A percentile compares a stretch with the other conserved stretches of the same genome.
phyloP scores from a whole-genome alignment of 78 protist genomes.

The Dictyostelium brefeldianum region DNA sequence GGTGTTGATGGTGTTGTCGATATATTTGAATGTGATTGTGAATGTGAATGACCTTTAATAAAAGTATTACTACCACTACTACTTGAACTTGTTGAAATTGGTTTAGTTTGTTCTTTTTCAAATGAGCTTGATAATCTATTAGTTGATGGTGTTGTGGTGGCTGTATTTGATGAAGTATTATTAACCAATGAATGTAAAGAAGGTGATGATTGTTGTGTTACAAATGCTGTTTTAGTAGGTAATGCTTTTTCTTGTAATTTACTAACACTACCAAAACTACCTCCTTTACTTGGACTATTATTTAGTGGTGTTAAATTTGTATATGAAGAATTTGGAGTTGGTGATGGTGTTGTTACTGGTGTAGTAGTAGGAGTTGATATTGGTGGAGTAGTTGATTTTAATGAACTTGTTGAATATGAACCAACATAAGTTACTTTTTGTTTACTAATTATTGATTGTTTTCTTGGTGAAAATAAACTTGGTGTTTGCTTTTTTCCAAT shows the following conservation, averaged over 20 bases:
- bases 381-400: background rate
- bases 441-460: background rate
- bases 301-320: background rate
- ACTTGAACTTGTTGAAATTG: background rate
- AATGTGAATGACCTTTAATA: background rate
- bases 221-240: background rate
- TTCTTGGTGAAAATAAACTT: conserved; percentile 14
- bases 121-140: background rate
- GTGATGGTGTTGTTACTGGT: background rate
- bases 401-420: background rate
- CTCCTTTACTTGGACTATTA: background rate
- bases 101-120: background rate
- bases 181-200: background rate
- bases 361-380: background rate
- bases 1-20: background rate
- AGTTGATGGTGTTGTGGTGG: background rate
- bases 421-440: background rate
- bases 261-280: background rate
- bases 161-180: background rate
- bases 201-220: conserved; percentile 4
- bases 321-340: background rate
- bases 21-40: background rate
- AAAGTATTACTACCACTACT: background rate
- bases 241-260: conserved; percentile 11
- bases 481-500: background rate